Percentiles rank a stretch among this genome's conserved stretches.
Evolutionary conservation across 164 flowering plant genomes (phyloP).

Genomic region (Umbellularia californica): DNA sequence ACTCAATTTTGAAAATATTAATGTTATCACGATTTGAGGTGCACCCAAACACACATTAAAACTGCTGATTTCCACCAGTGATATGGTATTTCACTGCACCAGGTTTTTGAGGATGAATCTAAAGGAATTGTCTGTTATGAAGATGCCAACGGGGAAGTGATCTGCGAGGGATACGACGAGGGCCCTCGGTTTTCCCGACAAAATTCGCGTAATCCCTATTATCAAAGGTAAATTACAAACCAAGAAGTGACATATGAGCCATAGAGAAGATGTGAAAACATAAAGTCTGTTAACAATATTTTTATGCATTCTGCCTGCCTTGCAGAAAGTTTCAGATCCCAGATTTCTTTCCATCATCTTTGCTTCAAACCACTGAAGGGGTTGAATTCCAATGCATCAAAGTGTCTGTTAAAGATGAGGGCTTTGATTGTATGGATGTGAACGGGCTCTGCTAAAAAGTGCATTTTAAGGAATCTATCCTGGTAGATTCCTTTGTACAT

Average conservation of each 20-base stretch:
- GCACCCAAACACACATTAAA: neutral
- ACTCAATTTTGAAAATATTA: too few relatives aligned
- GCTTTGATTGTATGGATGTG: neutral
- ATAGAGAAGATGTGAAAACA: too few relatives aligned
- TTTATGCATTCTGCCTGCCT: neutral
- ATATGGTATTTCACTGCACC: neutral
- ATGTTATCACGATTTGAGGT: too few relatives aligned
- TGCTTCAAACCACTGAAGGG: neutral
- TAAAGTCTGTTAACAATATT: neutral
- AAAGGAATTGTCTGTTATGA: constrained; percentile 17
- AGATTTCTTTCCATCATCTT: constrained; percentile 25
- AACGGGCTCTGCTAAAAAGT: neutral
- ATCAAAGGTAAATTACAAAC: constrained; percentile 30
- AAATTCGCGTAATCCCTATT: constrained; percentile 12
- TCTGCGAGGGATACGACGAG: constrained; percentile 31
- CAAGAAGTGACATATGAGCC: too few relatives aligned
- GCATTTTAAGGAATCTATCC: neutral
- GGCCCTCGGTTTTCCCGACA: constrained; percentile 57
- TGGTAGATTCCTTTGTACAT: neutral
- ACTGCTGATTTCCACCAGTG: neutral
- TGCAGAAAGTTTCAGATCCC: constrained; percentile 41
- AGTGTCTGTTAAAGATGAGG: neutral
- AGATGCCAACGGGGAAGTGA: constrained; percentile 12
- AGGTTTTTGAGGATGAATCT: constrained; percentile 16
- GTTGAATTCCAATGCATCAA: neutral